Evolutionary conservation across 768 basidiomycete genomes (phyloP).

Genomic region (Chalciporus piperatus): DNA sequence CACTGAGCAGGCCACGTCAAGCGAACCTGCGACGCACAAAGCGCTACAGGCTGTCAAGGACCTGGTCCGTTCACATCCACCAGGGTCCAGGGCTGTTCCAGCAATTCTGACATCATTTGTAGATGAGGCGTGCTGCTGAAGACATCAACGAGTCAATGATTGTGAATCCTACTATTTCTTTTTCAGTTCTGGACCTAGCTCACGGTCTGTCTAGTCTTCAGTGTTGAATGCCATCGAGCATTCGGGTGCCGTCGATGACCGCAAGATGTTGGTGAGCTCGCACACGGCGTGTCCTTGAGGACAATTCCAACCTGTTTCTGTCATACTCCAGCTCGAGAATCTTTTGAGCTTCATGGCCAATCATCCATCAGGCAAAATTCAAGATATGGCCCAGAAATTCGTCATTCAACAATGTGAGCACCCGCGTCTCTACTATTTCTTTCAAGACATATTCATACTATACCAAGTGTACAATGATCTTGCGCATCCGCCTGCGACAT

Average conservation of each 20-base stretch:
- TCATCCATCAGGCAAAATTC: constrained; percentile 45
- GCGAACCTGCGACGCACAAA: constrained; percentile 20
- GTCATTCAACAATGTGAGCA: constrained; percentile 56
- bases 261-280: constrained; percentile 66
- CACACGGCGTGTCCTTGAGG: neutral
- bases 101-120: neutral
- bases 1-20: constrained; percentile 6
- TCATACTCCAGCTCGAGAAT: constrained; percentile 59
- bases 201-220: constrained; percentile 41
- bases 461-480: constrained; percentile 76
- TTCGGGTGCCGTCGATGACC: constrained; percentile 66
- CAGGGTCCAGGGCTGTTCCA: neutral
- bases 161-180: constrained; percentile 9
- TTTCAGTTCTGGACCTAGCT: neutral
- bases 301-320: neutral
- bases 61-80: constrained; percentile 15
- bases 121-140: constrained; percentile 32
- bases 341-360: constrained; percentile 60
- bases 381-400: constrained; percentile 38
- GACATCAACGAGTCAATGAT: constrained; percentile 29
- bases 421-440: neutral
- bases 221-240: constrained; percentile 61
- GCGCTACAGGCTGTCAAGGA: constrained; percentile 30
- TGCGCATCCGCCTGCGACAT: constrained; percentile 72
- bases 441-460: neutral